phyloP scores from a whole-genome alignment of 1,284 basidiomycete species.

The Ustilago xerochloae region DNA sequence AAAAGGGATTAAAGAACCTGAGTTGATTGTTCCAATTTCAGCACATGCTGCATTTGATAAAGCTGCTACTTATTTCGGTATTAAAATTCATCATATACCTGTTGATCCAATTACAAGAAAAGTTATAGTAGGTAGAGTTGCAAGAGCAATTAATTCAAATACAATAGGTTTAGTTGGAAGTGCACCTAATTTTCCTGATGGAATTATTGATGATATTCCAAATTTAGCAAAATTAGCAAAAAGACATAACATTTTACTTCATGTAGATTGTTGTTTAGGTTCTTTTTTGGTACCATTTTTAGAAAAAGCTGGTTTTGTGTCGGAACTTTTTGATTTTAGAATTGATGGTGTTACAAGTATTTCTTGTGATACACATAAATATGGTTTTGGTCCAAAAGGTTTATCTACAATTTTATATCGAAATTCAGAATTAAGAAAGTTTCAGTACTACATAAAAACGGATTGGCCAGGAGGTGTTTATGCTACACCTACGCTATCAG shows the following conservation, averaged over 20 bases:
- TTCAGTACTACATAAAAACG: conserved; percentile 67
- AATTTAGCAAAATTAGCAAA: conserved; percentile 81
- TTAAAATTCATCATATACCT: conserved; percentile 89
- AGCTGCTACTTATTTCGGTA: conserved; percentile 86
- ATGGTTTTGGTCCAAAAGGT: conserved; percentile 67
- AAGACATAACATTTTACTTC: conserved; percentile 82
- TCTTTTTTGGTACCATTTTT: conserved; percentile 69
- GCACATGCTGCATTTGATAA: conserved; percentile 97
- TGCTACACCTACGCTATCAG: conserved; percentile 58
- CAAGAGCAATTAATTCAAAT: conserved; percentile 71
- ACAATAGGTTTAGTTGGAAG: conserved; percentile 83
- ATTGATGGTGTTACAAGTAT: conserved; percentile 66
- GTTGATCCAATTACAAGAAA: conserved; percentile 84
- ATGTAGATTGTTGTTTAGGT: conserved; percentile 74
- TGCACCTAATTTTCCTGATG: conserved; percentile 76
- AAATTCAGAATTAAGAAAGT: conserved; percentile 51
- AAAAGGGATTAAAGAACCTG: conserved; percentile 89
- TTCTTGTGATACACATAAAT: conserved; percentile 68
- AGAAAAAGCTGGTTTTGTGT: conserved; percentile 58
- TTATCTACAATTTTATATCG: conserved; percentile 64
- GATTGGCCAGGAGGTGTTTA: conserved; percentile 68
- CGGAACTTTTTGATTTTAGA: conserved; percentile 66
- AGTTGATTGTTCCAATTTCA: conserved; percentile 88
- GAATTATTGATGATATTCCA: conserved; percentile 81
- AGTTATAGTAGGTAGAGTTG: conserved; percentile 81